Evolutionary conservation across 768 basidiomycete genomes (phyloP).

Genomic region (Kondoa malvinella): DNA sequence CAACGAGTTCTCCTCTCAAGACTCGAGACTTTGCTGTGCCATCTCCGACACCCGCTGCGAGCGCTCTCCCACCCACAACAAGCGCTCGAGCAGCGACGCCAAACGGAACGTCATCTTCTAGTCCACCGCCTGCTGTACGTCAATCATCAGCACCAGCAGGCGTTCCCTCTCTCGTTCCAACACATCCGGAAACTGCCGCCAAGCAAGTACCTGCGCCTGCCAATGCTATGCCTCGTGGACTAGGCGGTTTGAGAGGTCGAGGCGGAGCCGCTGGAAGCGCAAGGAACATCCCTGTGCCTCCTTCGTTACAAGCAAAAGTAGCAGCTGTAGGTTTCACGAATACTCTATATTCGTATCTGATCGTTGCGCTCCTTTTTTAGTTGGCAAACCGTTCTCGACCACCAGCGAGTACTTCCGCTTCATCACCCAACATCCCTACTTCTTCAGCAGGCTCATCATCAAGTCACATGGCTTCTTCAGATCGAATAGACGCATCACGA

Average conservation of each 20-base stretch:
- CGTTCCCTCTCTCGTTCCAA: neutral
- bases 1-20: slow-evolving; percentile 2
- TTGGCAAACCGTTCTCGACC: neutral
- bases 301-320: slow-evolving; percentile 81
- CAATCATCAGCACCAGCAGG: slow-evolving; percentile 2
- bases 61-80: too few species aligned
- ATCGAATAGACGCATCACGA: slow-evolving; percentile 10
- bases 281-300: slow-evolving; percentile 44
- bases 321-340: slow-evolving; percentile 47
- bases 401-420: slow-evolving; percentile 8
- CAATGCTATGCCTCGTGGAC: neutral
- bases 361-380: too few species aligned
- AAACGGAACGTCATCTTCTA: neutral
- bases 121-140: neutral
- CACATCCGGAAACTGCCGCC: slow-evolving; percentile 1
- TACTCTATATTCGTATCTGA: neutral
- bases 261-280: slow-evolving; percentile 8
- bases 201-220: neutral
- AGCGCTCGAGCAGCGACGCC: neutral
- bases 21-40: slow-evolving; percentile 7
- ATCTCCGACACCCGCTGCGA: slow-evolving; percentile 4
- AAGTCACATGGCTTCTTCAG: slow-evolving; percentile 13
- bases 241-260: slow-evolving; percentile 6
- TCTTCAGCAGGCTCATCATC: slow-evolving; percentile 9
- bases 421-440: slow-evolving; percentile 11